These are phyloP conservation scores for Echium plantagineum DNA, from an alignment of 257 asterid species.

Conservation along the genomic window DNA sequence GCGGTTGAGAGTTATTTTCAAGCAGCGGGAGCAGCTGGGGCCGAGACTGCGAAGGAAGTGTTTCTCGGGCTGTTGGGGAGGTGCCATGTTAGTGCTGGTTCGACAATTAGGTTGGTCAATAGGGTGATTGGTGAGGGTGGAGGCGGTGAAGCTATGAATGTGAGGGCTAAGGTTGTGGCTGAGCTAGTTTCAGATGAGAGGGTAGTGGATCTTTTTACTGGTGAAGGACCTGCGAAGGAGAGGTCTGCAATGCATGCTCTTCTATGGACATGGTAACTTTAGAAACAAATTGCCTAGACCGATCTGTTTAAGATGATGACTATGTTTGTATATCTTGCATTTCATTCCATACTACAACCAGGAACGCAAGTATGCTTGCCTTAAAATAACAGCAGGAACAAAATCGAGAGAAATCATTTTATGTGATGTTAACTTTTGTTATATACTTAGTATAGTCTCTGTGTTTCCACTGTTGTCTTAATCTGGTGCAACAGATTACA, in stretches of 20 bases:
- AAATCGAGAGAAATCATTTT: too few relatives aligned
- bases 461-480: too few relatives aligned
- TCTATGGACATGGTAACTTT: slow-evolving; percentile 89
- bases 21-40: slow-evolving; percentile 83
- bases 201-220: slow-evolving; percentile 60
- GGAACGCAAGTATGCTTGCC: too few relatives aligned
- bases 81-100: slow-evolving; percentile 76
- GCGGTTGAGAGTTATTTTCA: slow-evolving; percentile 86
- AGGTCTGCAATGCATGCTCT: slow-evolving; percentile 93
- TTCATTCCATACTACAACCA: too few relatives aligned
- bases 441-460: too few relatives aligned
- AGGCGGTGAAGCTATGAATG: slow-evolving; percentile 51
- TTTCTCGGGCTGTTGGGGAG: slow-evolving; percentile 72
- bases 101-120: slow-evolving; percentile 70
- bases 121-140: slow-evolving; percentile 61
- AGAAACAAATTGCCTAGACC: not conserved
- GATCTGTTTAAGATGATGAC: not conserved
- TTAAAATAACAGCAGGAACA: too few relatives aligned
- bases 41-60: slow-evolving; percentile 71
- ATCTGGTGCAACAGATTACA: too few relatives aligned
- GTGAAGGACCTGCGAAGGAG: slow-evolving; percentile 68
- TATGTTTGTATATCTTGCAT: not conserved
- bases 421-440: too few relatives aligned
- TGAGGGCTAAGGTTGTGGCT: slow-evolving; percentile 58
- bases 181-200: slow-evolving; percentile 91